phyloP scores from a whole-genome alignment of 139 green algal genomes.

The Chlorokybus atmophyticus region DNA sequence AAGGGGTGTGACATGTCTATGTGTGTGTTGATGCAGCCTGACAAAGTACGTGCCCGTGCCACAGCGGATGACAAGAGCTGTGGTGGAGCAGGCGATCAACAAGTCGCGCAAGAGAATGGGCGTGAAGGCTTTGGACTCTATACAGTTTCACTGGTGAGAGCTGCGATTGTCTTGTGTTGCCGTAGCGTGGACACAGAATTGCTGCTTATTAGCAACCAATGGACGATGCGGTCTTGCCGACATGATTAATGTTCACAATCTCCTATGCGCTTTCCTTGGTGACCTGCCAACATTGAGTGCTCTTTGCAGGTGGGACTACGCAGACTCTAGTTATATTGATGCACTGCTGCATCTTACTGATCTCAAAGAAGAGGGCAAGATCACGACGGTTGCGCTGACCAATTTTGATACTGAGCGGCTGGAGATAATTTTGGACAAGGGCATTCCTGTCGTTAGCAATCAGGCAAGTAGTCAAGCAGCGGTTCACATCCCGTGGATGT shows the following conservation, averaged over 20 bases:
- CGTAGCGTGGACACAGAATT: neutral
- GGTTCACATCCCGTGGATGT: neutral
- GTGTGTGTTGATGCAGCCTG: too few relatives aligned
- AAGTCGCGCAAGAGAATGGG: neutral
- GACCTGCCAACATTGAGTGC: neutral
- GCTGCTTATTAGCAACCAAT: too few relatives aligned
- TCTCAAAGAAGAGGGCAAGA: neutral
- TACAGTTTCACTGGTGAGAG: slow-evolving; percentile 9
- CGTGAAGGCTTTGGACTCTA: neutral
- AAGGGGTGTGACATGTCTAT: too few relatives aligned
- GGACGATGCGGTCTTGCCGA: too few relatives aligned
- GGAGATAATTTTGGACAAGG: neutral
- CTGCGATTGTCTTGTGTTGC: neutral
- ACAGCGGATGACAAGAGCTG: neutral
- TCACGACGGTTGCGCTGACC: neutral
- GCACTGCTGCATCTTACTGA: neutral
- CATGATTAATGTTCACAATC: too few relatives aligned
- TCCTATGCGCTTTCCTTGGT: neutral
- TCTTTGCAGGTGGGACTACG: slow-evolving; percentile 7
- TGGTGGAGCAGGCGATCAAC: slow-evolving; percentile 1
- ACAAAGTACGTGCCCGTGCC: neutral
- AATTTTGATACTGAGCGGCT: slow-evolving; percentile 4
- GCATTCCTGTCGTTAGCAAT: neutral
- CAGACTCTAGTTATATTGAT: neutral
- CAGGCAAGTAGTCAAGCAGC: neutral